Evolutionary conservation across 2,329 filamentous ascomycete species (phyloP), one percentile per base, ranked within the genome.

Genomic region (Fusarium sp.): DNA sequence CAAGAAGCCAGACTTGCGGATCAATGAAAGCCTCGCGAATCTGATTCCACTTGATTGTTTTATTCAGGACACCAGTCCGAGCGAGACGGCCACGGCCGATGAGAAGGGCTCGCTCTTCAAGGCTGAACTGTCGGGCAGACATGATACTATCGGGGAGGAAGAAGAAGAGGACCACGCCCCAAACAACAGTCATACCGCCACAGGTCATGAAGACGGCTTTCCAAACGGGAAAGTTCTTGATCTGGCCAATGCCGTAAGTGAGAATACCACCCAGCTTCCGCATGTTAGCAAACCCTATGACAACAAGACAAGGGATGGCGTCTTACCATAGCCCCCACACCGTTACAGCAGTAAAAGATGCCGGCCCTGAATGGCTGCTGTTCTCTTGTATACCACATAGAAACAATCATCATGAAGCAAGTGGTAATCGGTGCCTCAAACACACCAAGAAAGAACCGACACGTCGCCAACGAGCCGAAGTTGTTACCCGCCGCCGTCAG

Each of bases 51-150:
- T 85, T 85, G 70, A 87, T 83, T 2, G 76, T 78, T 48, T 80
- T 78, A 70, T 84, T 86, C 14, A 85, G 74, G 3, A 86, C 80
- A 7, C 84, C 84, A 1, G 82, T 83, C 52, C 79, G 73, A 31
- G 86, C 82, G 1, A 81, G 76, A 5, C 80, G 85, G 11, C 93
- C 84, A 73, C 90, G 92, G 60, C 85, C 87, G 3, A 91, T 90
- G 0, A 86, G 90, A 9, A 88, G 78, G 1, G 71, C 69, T 7
- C 69, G 70, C n/a, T 76, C 74, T 24, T 72, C 56, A 2, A 69
- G 49, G 4, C 48, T 68, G 39, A 76, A 74, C 3, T 55, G 60
- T 20, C 67, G 69, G 0, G 73, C 74, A 58, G 80, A 76, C 68
- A 83, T 76, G 26, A 82, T 82, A 1, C 78, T 81, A 54, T 87